Conservation (phyloP, 176 grass and related monocot species). For the Zea mays region DNA sequence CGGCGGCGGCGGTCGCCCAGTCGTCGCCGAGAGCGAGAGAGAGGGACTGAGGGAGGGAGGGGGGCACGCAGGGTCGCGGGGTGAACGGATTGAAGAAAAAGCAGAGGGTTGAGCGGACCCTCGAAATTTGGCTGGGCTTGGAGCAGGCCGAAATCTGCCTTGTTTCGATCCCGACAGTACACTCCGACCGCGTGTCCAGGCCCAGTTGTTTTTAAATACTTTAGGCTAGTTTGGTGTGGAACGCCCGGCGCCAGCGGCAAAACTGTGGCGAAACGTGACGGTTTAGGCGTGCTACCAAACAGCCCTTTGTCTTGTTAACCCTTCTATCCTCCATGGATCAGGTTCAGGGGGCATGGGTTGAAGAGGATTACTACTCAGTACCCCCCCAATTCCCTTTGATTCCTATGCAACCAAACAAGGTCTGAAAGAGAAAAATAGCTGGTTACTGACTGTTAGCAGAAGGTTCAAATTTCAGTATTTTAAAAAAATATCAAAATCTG, state of each 20-base stretch:
- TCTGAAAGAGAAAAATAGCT: neutral
- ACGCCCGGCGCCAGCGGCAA: no score
- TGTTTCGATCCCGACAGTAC: neutral
- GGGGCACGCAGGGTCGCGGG: neutral
- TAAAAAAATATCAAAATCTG: neutral
- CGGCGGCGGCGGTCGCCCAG: neutral
- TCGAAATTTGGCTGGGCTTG: neutral
- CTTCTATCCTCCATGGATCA: no score
- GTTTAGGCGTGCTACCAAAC: no score
- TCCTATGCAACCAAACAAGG: no score
- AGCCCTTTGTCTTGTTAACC: no score
- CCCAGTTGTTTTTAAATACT: neutral
- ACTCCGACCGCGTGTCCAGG: neutral
- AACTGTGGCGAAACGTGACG: no score
- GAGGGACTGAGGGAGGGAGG: neutral
- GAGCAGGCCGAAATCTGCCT: neutral
- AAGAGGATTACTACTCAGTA: no score
- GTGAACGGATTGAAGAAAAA: neutral
- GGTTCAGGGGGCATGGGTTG: no score
- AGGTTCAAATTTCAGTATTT: constrained; percentile 27
- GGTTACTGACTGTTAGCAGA: neutral
- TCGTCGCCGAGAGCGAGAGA: neutral
- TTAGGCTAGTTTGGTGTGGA: no score
- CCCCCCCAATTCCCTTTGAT: neutral
- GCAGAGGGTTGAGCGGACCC: neutral